Conservation (phyloP, 2,329 filamentous ascomycete genomes). For the Alternaria arborescens region DNA sequence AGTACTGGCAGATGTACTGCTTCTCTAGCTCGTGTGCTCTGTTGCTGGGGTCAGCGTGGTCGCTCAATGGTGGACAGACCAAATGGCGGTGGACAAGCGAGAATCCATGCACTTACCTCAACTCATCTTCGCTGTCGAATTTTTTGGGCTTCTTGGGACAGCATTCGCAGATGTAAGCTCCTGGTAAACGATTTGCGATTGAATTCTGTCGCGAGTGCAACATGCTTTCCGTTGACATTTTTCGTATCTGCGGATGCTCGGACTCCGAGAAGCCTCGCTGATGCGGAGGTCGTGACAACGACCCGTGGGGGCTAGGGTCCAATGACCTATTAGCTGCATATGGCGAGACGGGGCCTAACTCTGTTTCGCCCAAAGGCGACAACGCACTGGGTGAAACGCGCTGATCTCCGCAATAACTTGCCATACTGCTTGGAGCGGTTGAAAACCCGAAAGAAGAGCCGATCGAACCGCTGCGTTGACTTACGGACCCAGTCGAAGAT, state of each 20-base stretch:
- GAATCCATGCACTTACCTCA: constrained; percentile 70
- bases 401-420: constrained; percentile 69
- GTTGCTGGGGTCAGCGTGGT: constrained; percentile 33
- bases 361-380: constrained; percentile 66
- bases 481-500: constrained; percentile 69
- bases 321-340: constrained; percentile 60
- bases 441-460: constrained; percentile 69
- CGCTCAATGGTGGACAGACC: constrained; percentile 13
- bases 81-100: constrained; percentile 38
- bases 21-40: constrained; percentile 93
- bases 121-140: constrained; percentile 83
- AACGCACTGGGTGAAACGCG: constrained; percentile 68
- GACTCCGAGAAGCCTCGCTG: constrained; percentile 54
- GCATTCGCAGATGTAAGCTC: constrained; percentile 83
- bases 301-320: constrained; percentile 54
- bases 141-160: constrained; percentile 98
- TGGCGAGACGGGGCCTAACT: constrained; percentile 62
- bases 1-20: constrained; percentile 92
- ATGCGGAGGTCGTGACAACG: constrained; percentile 51
- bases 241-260: constrained; percentile 53
- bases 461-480: constrained; percentile 68
- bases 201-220: constrained; percentile 59
- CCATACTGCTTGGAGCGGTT: constrained; percentile 68
- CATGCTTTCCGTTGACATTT: constrained; percentile 57
- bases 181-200: constrained; percentile 61